Percentiles rank a stretch among this genome's conserved stretches.
These are phyloP conservation scores for Suhomyces ambrosiae DNA, from an alignment of 1,139 yeast genomes.

Conservation along the genomic window DNA sequence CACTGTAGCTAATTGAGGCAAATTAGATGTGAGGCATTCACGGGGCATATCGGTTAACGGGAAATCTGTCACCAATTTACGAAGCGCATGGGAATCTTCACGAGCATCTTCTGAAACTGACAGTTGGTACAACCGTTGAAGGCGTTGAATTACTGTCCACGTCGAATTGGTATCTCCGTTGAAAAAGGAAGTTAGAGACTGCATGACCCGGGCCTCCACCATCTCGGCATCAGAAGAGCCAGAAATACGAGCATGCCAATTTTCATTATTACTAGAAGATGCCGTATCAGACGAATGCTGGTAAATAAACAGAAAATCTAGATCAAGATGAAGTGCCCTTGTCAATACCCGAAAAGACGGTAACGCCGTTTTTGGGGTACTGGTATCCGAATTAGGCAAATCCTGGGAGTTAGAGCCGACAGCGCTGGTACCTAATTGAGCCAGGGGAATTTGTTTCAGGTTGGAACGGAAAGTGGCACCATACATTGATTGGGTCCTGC, in stretches of 20 bases:
- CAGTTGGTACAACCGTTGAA: slow-evolving; percentile 4
- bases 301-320: slow-evolving; percentile 3
- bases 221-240: neutral
- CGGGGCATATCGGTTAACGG: neutral
- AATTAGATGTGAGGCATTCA: neutral
- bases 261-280: neutral
- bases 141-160: slow-evolving; percentile 1
- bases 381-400: neutral
- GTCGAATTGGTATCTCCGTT: neutral
- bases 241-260: too few species aligned
- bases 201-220: neutral
- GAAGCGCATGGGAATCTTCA: slow-evolving; percentile 3
- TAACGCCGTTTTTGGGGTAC: slow-evolving; percentile 1
- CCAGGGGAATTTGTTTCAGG: slow-evolving; percentile 11
- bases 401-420: neutral
- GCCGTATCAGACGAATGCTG: slow-evolving; percentile 1
- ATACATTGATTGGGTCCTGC: slow-evolving; percentile 10
- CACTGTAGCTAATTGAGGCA: slow-evolving; percentile 1
- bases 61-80: slow-evolving; percentile 7
- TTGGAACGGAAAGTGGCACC: slow-evolving; percentile 6
- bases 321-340: slow-evolving; percentile 1
- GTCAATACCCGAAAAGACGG: slow-evolving; percentile 6
- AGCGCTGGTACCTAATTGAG: neutral
- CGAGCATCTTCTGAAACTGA: slow-evolving; percentile 6
- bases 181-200: neutral